Evolutionary conservation across 1,284 basidiomycete species (phyloP).

Genomic region (Rhodotorula sp.): DNA sequence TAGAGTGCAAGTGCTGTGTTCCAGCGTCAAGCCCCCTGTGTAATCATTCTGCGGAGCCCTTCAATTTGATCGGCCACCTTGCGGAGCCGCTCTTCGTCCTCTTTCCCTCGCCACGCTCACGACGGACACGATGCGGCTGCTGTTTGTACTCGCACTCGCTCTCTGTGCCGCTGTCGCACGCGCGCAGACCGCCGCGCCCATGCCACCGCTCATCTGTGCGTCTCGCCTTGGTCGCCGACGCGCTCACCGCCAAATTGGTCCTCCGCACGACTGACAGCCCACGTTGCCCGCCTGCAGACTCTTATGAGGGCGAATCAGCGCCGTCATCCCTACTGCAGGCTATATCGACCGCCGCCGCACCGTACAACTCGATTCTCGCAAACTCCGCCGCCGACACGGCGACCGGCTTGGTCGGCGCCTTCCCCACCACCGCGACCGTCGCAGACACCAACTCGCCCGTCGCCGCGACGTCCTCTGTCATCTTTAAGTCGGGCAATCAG

Average conservation of each 20-base stretch:
- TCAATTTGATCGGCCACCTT: not conserved
- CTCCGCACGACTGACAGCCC: not conserved
- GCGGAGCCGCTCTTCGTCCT: not conserved
- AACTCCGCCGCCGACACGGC: conserved; percentile 19
- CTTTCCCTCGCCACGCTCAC: not conserved
- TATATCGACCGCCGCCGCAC: conserved; percentile 25
- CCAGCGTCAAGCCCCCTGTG: too few relatives aligned
- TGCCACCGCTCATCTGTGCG: conserved; percentile 14
- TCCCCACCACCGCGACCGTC: conserved; percentile 26
- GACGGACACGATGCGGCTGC: not conserved
- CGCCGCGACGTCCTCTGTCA: conserved; percentile 1
- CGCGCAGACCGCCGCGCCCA: conserved; percentile 12
- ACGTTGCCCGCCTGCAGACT: not conserved
- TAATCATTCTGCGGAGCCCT: too few relatives aligned
- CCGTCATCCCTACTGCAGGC: conserved; percentile 10
- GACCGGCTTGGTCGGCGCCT: conserved; percentile 21
- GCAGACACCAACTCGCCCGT: conserved; percentile 16
- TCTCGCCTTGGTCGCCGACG: too few relatives aligned
- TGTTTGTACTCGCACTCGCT: not conserved
- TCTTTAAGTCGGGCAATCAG: conserved; percentile 14
- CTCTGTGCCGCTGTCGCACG: not conserved
- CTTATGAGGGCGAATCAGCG: conserved; percentile 25
- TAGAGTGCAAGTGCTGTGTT: not conserved
- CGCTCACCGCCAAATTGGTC: not conserved
- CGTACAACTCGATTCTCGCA: conserved; percentile 1